Evolutionary conservation across 306 rosid genomes (phyloP).

Genomic region (Macrotyloma uniflorum): DNA sequence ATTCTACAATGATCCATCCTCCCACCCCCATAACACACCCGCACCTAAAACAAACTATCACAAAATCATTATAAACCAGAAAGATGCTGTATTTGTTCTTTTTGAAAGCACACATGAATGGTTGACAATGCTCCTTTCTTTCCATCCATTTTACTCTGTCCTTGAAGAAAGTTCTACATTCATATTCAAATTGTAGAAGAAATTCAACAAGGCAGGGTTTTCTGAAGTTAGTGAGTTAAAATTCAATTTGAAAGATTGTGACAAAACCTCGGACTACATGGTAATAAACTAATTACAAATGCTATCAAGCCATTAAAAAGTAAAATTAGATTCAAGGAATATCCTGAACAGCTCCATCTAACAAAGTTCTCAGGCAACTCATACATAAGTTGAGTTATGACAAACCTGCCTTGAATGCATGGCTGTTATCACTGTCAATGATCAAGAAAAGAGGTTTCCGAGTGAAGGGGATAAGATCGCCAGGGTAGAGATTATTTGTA

Average conservation of each 20-base stretch:
- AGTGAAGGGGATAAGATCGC: slow-evolving; percentile 92
- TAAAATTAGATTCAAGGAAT: slow-evolving; percentile 36
- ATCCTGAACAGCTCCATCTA: slow-evolving; percentile 33
- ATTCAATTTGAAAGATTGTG: slow-evolving; percentile 19
- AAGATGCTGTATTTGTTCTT: slow-evolving; percentile 26
- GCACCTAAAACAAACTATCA: not conserved
- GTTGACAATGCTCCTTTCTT: not conserved
- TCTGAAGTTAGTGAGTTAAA: slow-evolving; percentile 23
- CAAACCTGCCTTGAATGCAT: slow-evolving; percentile 99
- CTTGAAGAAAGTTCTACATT: slow-evolving; percentile 11
- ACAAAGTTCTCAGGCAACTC: slow-evolving; percentile 41
- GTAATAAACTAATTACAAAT: slow-evolving; percentile 27
- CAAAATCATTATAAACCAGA: slow-evolving; percentile 25
- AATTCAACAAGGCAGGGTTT: slow-evolving; percentile 12
- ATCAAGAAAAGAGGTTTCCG: slow-evolving; percentile 96
- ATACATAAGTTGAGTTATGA: slow-evolving; percentile 89
- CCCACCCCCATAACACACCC: not conserved
- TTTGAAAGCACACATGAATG: not conserved
- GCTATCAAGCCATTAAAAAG: slow-evolving; percentile 1
- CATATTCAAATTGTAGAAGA: slow-evolving; percentile 25
- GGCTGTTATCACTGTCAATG: slow-evolving; percentile 95
- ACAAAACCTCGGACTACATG: slow-evolving; percentile 15
- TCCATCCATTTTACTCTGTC: slow-evolving; percentile 6
- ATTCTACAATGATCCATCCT: not conserved
- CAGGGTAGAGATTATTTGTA: slow-evolving; percentile 85